Percentiles rank a stretch among this genome's conserved stretches.
Conservation (phyloP, 495 filamentous ascomycete genomes). For the Aspergillus ostianus region DNA sequence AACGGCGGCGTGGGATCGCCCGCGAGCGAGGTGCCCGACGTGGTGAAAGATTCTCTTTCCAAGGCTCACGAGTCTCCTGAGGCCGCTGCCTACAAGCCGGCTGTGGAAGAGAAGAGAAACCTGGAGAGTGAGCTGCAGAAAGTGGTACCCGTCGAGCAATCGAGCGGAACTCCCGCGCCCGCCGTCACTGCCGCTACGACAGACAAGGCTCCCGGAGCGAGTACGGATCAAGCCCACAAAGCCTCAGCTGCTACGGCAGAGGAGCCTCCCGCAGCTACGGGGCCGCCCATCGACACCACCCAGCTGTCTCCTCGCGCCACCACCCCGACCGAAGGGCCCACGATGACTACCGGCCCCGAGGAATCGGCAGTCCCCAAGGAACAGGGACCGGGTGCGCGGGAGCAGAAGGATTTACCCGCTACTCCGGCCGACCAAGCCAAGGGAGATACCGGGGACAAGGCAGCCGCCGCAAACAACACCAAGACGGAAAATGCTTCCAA, state of each 20-base stretch:
- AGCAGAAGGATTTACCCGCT: not conserved
- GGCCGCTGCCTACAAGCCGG: slow-evolving; percentile 63
- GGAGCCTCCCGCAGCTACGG: slow-evolving; percentile 36
- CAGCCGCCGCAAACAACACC: not conserved
- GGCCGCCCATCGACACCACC: slow-evolving; percentile 27
- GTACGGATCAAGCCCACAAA: slow-evolving; percentile 38
- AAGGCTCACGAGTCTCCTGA: slow-evolving; percentile 65
- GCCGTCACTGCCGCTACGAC: slow-evolving; percentile 44
- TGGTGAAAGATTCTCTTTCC: slow-evolving; percentile 70
- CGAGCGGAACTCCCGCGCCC: slow-evolving; percentile 53
- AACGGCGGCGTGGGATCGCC: slow-evolving; percentile 38
- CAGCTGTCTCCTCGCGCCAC: slow-evolving; percentile 47
- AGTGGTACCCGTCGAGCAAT: slow-evolving; percentile 48
- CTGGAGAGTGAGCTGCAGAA: slow-evolving; percentile 67
- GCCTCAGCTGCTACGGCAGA: slow-evolving; percentile 42
- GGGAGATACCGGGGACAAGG: slow-evolving; percentile 21
- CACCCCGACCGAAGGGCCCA: slow-evolving; percentile 32
- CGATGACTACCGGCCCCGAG: slow-evolving; percentile 37
- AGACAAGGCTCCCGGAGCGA: slow-evolving; percentile 38
- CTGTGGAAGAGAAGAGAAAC: slow-evolving; percentile 74
- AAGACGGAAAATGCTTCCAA: not conserved
- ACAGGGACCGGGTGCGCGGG: slow-evolving; percentile 2
- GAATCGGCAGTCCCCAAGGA: slow-evolving; percentile 10
- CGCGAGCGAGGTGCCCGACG: slow-evolving; percentile 59
- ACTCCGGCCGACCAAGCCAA: slow-evolving; percentile 15